phyloP scores from a whole-genome alignment of 495 filamentous ascomycete species.

The Rhypophila decipiens region DNA sequence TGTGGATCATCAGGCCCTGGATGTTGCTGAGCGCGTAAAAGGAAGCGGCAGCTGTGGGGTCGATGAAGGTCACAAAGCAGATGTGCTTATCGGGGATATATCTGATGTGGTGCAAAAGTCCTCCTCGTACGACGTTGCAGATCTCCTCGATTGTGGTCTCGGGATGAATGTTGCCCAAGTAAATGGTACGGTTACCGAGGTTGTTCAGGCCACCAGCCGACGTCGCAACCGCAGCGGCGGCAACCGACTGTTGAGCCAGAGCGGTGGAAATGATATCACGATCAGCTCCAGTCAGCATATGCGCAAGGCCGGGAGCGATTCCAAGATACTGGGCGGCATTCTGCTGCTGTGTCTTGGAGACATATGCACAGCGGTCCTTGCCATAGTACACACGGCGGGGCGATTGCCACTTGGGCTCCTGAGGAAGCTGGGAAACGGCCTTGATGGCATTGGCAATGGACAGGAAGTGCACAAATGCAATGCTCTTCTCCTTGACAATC shows the following conservation, averaged over 20 bases:
- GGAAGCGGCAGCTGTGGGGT: constrained; percentile 93
- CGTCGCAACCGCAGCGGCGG: constrained; percentile 92
- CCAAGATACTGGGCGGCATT: constrained; percentile 97
- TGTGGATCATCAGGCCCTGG: constrained; percentile 98
- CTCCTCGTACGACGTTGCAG: constrained; percentile 92
- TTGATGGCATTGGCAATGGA: constrained; percentile 98
- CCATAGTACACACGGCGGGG: constrained; percentile 96
- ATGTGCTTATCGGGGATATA: constrained; percentile 99
- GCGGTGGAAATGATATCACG: constrained; percentile 93
- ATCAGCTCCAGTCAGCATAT: constrained; percentile 91
- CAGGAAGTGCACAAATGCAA: constrained; percentile 96
- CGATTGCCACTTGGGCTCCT: constrained; percentile 94
- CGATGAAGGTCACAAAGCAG: constrained; percentile 99
- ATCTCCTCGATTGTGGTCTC: constrained; percentile 99
- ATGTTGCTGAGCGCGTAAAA: constrained; percentile 97
- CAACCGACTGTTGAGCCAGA: constrained; percentile 93
- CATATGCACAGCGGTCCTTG: constrained; percentile 96
- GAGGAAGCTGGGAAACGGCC: constrained; percentile 92
- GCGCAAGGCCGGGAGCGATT: constrained; percentile 95
- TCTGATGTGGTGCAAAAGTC: constrained; percentile 91
- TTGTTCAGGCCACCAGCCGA: constrained; percentile 96
- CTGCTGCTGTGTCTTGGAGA: constrained; percentile 99
- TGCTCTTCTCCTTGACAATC: constrained; percentile 95
- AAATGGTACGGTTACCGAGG: constrained; percentile 93
- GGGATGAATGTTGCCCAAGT: constrained; percentile 96